Evolutionary conservation across 2,329 filamentous ascomycete genomes (phyloP).

Genomic region (Neonectria hederae): DNA sequence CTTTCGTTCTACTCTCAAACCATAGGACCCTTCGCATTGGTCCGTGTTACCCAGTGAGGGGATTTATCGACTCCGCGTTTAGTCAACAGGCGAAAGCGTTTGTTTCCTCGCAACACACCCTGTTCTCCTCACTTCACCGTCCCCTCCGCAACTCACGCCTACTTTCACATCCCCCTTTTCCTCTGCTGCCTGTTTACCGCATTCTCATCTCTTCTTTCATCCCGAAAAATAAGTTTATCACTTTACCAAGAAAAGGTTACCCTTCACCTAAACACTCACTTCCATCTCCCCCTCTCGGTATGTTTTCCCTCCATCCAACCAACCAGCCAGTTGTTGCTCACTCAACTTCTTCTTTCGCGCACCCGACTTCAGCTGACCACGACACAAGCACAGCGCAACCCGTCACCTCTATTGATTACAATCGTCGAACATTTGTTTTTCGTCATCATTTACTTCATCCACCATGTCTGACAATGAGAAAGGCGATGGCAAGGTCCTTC

Average conservation of each 20-base stretch:
- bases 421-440: neutral
- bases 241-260: neutral
- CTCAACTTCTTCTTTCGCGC: neutral
- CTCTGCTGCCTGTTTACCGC: neutral
- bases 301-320: too few species aligned
- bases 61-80: neutral
- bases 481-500: constrained; percentile 33
- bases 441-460: neutral
- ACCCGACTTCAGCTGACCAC: neutral
- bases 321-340: neutral
- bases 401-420: neutral
- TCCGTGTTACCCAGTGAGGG: neutral
- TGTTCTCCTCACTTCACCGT: neutral
- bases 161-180: neutral
- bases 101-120: neutral
- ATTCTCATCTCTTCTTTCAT: neutral
- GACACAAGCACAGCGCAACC: neutral
- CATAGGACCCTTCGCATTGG: neutral
- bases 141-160: neutral
- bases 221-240: neutral
- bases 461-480: constrained; percentile 41
- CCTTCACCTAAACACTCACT: neutral
- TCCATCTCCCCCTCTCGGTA: neutral
- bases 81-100: neutral
- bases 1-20: neutral